Evolutionary conservation across 2,329 filamentous ascomycete genomes (phyloP).

Genomic region (Calonectria hawksworthii): DNA sequence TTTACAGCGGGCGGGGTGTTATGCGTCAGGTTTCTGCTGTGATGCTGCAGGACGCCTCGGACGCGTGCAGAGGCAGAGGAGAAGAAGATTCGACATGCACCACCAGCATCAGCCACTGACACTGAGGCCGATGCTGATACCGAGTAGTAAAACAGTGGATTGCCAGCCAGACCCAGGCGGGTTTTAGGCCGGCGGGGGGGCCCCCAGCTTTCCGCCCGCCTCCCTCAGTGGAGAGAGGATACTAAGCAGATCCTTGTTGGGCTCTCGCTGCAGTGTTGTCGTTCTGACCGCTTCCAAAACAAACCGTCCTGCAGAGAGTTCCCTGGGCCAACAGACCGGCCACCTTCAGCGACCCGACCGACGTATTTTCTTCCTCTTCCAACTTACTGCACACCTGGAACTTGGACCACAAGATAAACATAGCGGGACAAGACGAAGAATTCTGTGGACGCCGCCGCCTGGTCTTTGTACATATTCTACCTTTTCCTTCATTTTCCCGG

Average conservation of each 20-base stretch:
- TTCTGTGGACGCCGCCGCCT: constrained; percentile 8
- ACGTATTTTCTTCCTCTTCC: neutral
- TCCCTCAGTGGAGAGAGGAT: constrained; percentile 9
- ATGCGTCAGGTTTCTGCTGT: neutral
- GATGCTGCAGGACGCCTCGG: neutral
- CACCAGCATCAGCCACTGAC: neutral
- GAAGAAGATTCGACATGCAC: neutral
- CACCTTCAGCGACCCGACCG: constrained; percentile 10
- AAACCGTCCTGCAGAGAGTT: constrained; percentile 16
- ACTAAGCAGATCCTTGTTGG: neutral
- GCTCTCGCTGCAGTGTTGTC: constrained; percentile 11
- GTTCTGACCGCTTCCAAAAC: constrained; percentile 24
- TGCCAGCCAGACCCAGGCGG: neutral
- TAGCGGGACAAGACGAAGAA: constrained; percentile 10
- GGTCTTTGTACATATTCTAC: constrained; percentile 17
- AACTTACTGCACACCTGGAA: constrained; percentile 11
- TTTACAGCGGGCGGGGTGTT: constrained; percentile 10
- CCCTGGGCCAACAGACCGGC: constrained; percentile 25
- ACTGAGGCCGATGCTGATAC: neutral
- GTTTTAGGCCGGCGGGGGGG: constrained; percentile 22
- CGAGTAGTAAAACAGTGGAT: neutral
- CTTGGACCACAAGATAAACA: constrained; percentile 13
- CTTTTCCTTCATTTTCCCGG: constrained; percentile 11
- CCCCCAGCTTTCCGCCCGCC: constrained; percentile 10
- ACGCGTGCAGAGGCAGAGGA: neutral